Evolutionary conservation across 2,329 filamentous ascomycete species (phyloP).

Genomic region (Aspergillus thermomutatus): DNA sequence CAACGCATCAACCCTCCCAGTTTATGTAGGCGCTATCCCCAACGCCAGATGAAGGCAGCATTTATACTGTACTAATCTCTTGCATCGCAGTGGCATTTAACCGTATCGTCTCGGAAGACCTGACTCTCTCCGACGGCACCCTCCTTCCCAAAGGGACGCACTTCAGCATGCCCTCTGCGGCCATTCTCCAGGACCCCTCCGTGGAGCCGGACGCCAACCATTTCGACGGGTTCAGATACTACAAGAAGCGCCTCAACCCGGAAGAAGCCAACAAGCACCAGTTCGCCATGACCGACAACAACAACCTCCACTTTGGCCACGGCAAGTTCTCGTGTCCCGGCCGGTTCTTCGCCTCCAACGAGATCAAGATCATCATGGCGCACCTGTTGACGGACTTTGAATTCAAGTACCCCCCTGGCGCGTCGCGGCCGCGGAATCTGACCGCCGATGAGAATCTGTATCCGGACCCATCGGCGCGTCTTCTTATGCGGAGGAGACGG

Average conservation of each 20-base stretch:
- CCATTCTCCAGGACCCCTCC: constrained; percentile 17
- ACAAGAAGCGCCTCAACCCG: constrained; percentile 10
- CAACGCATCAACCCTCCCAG: constrained; percentile 16
- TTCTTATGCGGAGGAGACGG: too few species aligned
- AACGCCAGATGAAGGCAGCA: too few species aligned
- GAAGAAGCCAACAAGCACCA: constrained; percentile 13
- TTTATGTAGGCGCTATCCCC: too few species aligned
- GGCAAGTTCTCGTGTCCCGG: constrained; percentile 33
- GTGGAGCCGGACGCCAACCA: constrained; percentile 11
- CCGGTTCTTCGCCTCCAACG: constrained; percentile 28
- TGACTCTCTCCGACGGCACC: constrained; percentile 21
- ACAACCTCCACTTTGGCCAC: constrained; percentile 27
- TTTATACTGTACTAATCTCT: too few species aligned
- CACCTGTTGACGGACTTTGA: constrained; percentile 27
- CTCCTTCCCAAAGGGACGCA: constrained; percentile 13
- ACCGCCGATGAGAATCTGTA: too few species aligned
- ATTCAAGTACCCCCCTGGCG: constrained; percentile 14
- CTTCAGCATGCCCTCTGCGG: constrained; percentile 10
- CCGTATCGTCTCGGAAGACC: constrained; percentile 9
- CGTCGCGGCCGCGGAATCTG: too few species aligned
- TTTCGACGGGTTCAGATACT: constrained; percentile 25
- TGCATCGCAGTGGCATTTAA: constrained; percentile 17
- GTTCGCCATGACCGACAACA: constrained; percentile 15
- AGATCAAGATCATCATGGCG: constrained; percentile 29
- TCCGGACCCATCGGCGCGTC: too few species aligned